phyloP scores from a whole-genome alignment of 176 grass and related monocot genomes.

The Tillandsia leiboldiana region DNA sequence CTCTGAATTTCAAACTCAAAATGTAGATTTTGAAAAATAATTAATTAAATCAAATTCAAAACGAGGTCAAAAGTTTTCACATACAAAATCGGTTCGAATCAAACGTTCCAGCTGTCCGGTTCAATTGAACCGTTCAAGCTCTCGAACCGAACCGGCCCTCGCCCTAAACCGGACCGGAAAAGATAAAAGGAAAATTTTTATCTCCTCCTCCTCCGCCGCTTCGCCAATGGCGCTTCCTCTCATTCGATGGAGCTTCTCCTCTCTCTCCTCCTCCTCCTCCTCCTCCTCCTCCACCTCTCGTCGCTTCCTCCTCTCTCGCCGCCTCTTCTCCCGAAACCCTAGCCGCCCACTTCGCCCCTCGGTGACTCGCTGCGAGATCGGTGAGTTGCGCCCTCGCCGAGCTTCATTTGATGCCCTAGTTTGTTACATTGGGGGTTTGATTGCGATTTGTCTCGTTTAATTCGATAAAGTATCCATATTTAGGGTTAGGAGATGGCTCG shows the following conservation, averaged over 20 bases:
- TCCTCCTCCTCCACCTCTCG: conserved; percentile 1
- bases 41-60: too few relatives aligned
- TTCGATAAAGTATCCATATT: background rate
- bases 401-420: background rate
- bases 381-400: background rate
- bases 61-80: too few relatives aligned
- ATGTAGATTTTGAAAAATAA: too few relatives aligned
- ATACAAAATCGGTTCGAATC: conserved; percentile 1
- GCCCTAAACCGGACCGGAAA: background rate
- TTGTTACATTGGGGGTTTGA: background rate
- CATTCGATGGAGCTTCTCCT: conserved; percentile 52
- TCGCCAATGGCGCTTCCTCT: conserved; percentile 49
- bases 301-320: conserved; percentile 9
- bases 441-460: conserved; percentile 3
- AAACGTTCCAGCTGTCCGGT: background rate
- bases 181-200: conserved; percentile 6
- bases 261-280: conserved; percentile 20
- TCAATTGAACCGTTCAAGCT: background rate
- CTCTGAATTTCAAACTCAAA: too few relatives aligned
- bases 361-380: conserved; percentile 6
- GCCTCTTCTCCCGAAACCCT: conserved; percentile 33
- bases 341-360: conserved; percentile 10
- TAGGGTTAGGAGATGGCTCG: conserved; percentile 17
- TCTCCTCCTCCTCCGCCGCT: background rate
- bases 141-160: background rate